Percentiles rank a stretch among this genome's conserved stretches.
phyloP scores from a whole-genome alignment of 345 rosid genomes.

The Sapria himalayana region DNA sequence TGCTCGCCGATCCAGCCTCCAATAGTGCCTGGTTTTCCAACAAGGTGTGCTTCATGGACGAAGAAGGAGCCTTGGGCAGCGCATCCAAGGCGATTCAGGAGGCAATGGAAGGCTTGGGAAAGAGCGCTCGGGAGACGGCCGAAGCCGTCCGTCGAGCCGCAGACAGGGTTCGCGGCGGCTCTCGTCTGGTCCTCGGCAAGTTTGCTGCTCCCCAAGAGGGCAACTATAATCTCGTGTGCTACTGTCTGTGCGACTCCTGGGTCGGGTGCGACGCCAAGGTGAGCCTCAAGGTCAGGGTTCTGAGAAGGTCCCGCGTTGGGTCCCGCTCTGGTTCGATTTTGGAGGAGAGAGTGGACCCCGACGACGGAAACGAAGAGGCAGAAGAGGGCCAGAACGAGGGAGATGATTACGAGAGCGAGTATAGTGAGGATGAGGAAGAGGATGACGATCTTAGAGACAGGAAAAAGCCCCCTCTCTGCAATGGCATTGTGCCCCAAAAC shows the following conservation, averaged over 20 bases:
- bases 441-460: constrained; percentile 43
- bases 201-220: constrained; percentile 78
- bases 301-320: constrained; percentile 76
- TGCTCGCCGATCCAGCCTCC: constrained; percentile 56
- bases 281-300: constrained; percentile 52
- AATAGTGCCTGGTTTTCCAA: constrained; percentile 86
- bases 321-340: constrained; percentile 33
- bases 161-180: constrained; percentile 66
- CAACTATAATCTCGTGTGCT: constrained; percentile 65
- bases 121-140: constrained; percentile 49
- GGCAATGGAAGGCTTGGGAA: constrained; percentile 82
- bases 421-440: constrained; percentile 90
- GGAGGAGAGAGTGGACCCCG: constrained; percentile 54
- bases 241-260: constrained; percentile 86
- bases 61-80: constrained; percentile 46
- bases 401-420: constrained; percentile 61
- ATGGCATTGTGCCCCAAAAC: constrained; percentile 30
- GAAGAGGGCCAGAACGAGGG: constrained; percentile 84
- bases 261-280: constrained; percentile 69
- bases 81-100: constrained; percentile 90
- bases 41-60: constrained; percentile 89
- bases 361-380: constrained; percentile 86
- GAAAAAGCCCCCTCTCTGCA: constrained; percentile 32
- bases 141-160: constrained; percentile 42
- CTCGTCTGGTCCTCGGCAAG: constrained; percentile 80